Conservation (phyloP, 1,284 basidiomycete species). For the Violaceomyces palustris region DNA sequence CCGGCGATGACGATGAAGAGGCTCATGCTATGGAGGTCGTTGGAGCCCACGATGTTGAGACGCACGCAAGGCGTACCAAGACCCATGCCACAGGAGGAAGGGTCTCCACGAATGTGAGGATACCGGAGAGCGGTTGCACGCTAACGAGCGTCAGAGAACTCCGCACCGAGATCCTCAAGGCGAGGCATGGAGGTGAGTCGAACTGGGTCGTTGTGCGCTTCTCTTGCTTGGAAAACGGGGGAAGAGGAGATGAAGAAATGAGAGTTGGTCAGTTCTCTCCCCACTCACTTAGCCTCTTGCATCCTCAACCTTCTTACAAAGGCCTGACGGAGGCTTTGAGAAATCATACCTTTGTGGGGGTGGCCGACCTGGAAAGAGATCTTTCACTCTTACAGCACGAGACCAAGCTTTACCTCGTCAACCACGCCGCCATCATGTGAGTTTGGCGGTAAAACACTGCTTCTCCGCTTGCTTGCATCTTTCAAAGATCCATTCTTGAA, state of each 20-base stretch:
- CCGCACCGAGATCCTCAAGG: slow-evolving; percentile 62
- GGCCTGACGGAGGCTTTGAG: slow-evolving; percentile 76
- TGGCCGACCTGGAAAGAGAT: slow-evolving; percentile 72
- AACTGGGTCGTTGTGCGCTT: too few relatives aligned
- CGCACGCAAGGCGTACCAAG: too few relatives aligned
- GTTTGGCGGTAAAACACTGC: too few relatives aligned
- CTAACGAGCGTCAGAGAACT: slow-evolving; percentile 73
- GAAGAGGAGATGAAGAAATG: neutral
- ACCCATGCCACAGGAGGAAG: neutral
- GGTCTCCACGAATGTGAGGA: slow-evolving; percentile 55
- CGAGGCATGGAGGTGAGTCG: too few relatives aligned
- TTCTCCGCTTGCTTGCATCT: neutral
- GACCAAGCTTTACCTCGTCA: slow-evolving; percentile 82
- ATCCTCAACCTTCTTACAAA: too few relatives aligned
- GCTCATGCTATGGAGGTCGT: too few relatives aligned
- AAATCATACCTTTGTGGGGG: slow-evolving; percentile 86
- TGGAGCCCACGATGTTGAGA: too few relatives aligned
- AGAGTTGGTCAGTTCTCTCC: too few relatives aligned
- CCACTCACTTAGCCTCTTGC: too few relatives aligned
- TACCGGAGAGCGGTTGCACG: slow-evolving; percentile 72
- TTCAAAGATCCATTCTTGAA: neutral
- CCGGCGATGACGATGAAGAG: too few relatives aligned
- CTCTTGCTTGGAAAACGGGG: too few relatives aligned
- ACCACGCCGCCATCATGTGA: slow-evolving; percentile 60
- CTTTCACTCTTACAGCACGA: slow-evolving; percentile 80